Percentiles rank a stretch among this genome's conserved stretches.
Conservation (phyloP, 1,284 basidiomycete species). For the Heterobasidion parviporum region DNA sequence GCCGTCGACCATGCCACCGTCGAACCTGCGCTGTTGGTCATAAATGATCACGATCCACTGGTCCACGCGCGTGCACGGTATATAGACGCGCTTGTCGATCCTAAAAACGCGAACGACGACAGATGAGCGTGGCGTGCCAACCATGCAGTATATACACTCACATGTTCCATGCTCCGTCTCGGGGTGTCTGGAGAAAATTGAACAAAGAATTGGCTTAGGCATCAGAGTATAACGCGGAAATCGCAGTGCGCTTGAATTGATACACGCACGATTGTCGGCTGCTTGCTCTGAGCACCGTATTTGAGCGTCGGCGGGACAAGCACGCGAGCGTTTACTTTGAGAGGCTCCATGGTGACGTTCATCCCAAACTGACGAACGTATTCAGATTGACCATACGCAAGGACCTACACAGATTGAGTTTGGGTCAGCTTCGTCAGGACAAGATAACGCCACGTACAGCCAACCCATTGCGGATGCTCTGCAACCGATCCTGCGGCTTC, state of each 20-base stretch:
- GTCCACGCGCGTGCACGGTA: slow-evolving; percentile 30
- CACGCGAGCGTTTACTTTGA: slow-evolving; percentile 51
- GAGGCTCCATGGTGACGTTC: slow-evolving; percentile 39
- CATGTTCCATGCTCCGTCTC: slow-evolving; percentile 71
- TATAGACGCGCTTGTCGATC: not conserved
- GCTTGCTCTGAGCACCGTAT: slow-evolving; percentile 45
- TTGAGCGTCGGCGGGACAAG: slow-evolving; percentile 51
- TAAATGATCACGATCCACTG: slow-evolving; percentile 58
- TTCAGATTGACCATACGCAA: slow-evolving; percentile 65
- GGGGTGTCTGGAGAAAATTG: slow-evolving; percentile 32
- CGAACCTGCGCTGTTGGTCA: slow-evolving; percentile 48
- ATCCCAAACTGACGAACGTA: slow-evolving; percentile 66
- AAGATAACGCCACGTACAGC: slow-evolving; percentile 26
- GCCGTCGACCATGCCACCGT: slow-evolving; percentile 30
- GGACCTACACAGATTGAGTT: slow-evolving; percentile 30
- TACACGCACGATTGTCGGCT: slow-evolving; percentile 42
- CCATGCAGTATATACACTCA: slow-evolving; percentile 33
- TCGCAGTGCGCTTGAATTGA: not conserved
- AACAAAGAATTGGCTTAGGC: not conserved
- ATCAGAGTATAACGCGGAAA: not conserved
- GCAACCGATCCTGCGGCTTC: slow-evolving; percentile 48
- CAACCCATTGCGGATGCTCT: slow-evolving; percentile 49
- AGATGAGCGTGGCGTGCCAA: not conserved
- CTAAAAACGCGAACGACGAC: not conserved
- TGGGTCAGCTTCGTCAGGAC: not conserved